phyloP scores from a whole-genome alignment of 2,329 filamentous ascomycete species.

The Ceratocystis lukuohia region DNA sequence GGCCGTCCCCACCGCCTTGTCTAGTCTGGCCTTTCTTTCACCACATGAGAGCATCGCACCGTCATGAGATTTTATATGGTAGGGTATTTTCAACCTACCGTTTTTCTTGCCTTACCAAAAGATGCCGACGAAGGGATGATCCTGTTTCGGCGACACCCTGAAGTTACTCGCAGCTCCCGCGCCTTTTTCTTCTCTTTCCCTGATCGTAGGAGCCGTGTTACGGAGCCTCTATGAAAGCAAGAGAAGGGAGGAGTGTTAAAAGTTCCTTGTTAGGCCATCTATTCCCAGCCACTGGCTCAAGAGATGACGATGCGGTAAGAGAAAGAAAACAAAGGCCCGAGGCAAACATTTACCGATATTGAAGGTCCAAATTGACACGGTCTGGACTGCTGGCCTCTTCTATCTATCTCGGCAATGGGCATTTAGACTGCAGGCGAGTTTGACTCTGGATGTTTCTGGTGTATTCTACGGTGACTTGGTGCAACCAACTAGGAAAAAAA shows the following conservation, averaged over 20 bases:
- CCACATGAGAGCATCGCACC: not conserved
- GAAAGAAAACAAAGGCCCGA: not conserved
- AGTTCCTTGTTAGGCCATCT: not conserved
- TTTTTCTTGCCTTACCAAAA: not conserved
- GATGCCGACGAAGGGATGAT: not conserved
- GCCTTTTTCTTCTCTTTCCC: not conserved
- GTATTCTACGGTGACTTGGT: not conserved
- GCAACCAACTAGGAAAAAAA: not conserved
- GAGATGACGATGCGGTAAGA: not conserved
- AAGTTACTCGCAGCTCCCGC: not conserved
- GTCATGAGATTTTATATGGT: not conserved
- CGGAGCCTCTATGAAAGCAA: not conserved
- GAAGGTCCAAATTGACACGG: not conserved
- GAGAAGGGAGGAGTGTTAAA: not conserved
- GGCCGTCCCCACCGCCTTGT: not conserved
- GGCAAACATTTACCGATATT: not conserved
- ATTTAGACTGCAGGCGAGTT: not conserved
- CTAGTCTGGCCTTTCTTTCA: not conserved
- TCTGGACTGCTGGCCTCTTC: not conserved
- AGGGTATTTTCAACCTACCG: not conserved
- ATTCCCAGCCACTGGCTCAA: not conserved
- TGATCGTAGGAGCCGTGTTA: not conserved
- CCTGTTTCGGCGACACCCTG: not conserved
- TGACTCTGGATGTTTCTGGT: constrained; percentile 7
- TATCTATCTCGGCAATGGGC: not conserved